Evolutionary conservation across 1,139 yeast species (phyloP).

Genomic region (Saccharomyces pastorianus): DNA sequence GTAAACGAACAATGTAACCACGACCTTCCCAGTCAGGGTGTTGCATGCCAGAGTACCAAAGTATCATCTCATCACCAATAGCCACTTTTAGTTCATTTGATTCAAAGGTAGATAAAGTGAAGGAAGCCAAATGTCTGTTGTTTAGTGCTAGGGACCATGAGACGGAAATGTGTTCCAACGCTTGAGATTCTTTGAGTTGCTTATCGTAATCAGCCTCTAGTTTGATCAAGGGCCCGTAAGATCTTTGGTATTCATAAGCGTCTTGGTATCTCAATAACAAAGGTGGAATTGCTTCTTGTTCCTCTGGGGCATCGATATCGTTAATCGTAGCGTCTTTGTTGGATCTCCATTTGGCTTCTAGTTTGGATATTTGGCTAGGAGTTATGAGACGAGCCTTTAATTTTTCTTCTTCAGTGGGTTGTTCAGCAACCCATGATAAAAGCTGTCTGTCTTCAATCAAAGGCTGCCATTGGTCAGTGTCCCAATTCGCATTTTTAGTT

Average conservation of each 20-base stretch:
- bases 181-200: conserved; percentile 68
- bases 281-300: conserved; percentile 58
- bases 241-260: conserved; percentile 77
- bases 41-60: conserved; percentile 49
- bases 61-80: conserved; percentile 73
- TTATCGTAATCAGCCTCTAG: conserved; percentile 76
- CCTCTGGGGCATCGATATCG: conserved; percentile 46
- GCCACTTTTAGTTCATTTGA: conserved; percentile 63
- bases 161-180: conserved; percentile 64
- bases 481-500: conserved; percentile 71
- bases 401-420: conserved; percentile 59
- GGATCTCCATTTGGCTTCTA: conserved; percentile 78
- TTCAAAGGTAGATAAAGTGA: conserved; percentile 61
- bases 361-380: conserved; percentile 57
- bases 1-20: conserved; percentile 68
- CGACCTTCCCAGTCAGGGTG: conserved; percentile 56
- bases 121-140: conserved; percentile 61
- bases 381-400: conserved; percentile 48
- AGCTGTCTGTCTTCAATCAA: conserved; percentile 73
- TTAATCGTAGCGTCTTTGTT: conserved; percentile 61
- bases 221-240: conserved; percentile 77
- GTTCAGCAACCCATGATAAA: conserved; percentile 71
- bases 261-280: conserved; percentile 71
- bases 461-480: conserved; percentile 81
- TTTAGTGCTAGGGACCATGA: conserved; percentile 68